A percentile compares a stretch with the other conserved stretches of the same genome.
Evolutionary conservation across 169 alveolate genomes (phyloP).

Genomic region (Cryptosporidium viatorum): DNA sequence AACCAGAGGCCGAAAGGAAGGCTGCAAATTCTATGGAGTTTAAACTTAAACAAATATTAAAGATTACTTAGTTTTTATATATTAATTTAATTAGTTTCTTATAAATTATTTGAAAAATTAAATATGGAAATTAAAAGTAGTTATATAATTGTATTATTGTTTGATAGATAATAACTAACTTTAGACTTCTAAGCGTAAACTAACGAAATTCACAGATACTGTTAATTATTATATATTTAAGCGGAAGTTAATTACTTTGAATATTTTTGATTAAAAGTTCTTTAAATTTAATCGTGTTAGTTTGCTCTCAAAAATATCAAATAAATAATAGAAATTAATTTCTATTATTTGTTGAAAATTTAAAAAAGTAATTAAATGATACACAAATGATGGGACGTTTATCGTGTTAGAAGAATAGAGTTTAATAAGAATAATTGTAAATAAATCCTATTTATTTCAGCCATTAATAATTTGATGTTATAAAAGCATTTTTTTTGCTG

Average conservation of each 20-base stretch:
- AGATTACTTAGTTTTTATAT: not conserved
- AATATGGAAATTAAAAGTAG: not conserved
- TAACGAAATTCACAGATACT: not conserved
- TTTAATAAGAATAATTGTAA: too few species aligned
- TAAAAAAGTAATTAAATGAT: too few species aligned
- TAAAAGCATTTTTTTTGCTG: not conserved
- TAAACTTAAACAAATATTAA: conserved; percentile 16
- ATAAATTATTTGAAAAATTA: not conserved
- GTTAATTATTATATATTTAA: too few species aligned
- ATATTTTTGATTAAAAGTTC: too few species aligned
- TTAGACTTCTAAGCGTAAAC: not conserved
- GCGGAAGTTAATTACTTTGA: too few species aligned
- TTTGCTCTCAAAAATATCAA: not conserved
- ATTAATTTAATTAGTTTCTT: not conserved
- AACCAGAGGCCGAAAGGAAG: not conserved
- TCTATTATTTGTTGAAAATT: too few species aligned
- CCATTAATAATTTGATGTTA: not conserved
- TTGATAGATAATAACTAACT: not conserved
- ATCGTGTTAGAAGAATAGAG: not conserved
- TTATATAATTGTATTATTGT: too few species aligned
- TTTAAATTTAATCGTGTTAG: not conserved
- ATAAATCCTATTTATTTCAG: not conserved
- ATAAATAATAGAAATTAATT: too few species aligned
- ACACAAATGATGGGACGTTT: not conserved
- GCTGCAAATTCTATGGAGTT: not conserved